A percentile compares a stretch with the other conserved stretches of the same genome.
These are phyloP conservation scores for Pseudogymnoascus sp. DNA, from an alignment of 2,329 filamentous ascomycete genomes.

Conservation along the genomic window DNA sequence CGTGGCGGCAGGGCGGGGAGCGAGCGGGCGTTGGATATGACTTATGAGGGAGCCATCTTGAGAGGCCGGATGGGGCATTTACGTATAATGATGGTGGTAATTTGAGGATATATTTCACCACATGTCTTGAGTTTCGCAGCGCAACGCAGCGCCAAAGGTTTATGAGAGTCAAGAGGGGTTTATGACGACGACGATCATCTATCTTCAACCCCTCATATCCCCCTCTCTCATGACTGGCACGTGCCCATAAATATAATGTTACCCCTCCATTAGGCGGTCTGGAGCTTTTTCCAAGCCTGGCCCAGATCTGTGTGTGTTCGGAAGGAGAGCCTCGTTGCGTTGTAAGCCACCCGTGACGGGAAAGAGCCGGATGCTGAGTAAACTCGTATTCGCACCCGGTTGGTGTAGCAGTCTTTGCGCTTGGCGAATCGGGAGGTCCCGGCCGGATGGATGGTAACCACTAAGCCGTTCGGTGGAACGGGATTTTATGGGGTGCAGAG, in stretches of 20 bases:
- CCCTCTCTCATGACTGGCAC: neutral
- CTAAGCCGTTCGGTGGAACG: neutral
- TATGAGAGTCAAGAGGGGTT: neutral
- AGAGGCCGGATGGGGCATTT: neutral
- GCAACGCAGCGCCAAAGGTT: no score
- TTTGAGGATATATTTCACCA: neutral
- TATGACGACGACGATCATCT: neutral
- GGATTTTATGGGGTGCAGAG: neutral
- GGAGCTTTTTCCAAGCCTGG: neutral
- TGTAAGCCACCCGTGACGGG: neutral
- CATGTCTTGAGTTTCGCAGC: neutral
- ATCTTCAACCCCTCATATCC: neutral
- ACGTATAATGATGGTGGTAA: constrained; percentile 6
- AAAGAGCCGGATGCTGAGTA: neutral
- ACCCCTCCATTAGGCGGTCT: constrained; percentile 1
- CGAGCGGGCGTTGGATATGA: constrained; percentile 1
- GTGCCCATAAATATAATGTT: neutral
- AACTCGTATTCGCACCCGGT: neutral
- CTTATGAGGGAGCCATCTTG: constrained; percentile 2
- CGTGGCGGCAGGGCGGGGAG: neutral
- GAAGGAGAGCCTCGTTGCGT: neutral
- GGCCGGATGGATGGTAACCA: neutral
- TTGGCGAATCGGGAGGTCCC: constrained; percentile 1
- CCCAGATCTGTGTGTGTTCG: neutral
- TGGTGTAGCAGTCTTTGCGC: neutral